Evolutionary conservation across 2,329 filamentous ascomycete genomes (phyloP).

Genomic region (Lasiodiplodia sp.): DNA sequence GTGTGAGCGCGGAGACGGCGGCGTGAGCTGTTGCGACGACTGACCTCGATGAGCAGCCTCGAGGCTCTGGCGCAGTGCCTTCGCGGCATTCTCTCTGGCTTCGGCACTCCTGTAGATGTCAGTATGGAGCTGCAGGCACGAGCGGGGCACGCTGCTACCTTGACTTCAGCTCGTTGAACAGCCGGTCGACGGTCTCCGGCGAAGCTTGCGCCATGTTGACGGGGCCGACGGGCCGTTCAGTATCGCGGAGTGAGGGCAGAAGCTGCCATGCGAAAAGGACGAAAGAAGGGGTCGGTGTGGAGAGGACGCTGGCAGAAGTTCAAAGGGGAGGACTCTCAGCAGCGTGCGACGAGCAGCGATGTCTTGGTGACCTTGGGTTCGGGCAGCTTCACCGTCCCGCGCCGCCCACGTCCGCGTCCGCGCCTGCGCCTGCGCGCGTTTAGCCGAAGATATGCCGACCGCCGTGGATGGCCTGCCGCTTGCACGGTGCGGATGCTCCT

Average conservation of each 20-base stretch:
- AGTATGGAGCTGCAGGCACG: conserved; percentile 33
- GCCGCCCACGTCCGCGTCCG: conserved; percentile 12
- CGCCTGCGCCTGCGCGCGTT: not conserved
- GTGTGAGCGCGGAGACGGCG: conserved; percentile 35
- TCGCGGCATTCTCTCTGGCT: conserved; percentile 52
- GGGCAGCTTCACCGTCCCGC: conserved; percentile 29
- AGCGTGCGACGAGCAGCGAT: conserved; percentile 25
- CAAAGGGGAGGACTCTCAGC: conserved; percentile 9
- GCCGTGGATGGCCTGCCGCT: not conserved
- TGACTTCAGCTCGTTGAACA: conserved; percentile 65
- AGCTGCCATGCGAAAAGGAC: conserved; percentile 26
- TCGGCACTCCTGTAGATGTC: conserved; percentile 51
- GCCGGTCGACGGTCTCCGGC: conserved; percentile 53
- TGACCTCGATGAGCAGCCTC: conserved; percentile 56
- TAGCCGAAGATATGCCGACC: not conserved
- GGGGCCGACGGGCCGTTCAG: conserved; percentile 29
- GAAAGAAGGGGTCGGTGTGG: not conserved
- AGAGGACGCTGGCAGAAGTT: not conserved
- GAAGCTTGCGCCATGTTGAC: conserved; percentile 31
- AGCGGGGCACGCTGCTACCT: conserved; percentile 50
- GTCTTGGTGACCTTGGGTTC: conserved; percentile 18
- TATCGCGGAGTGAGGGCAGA: conserved; percentile 17
- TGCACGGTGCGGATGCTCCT: not conserved
- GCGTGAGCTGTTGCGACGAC: conserved; percentile 31
- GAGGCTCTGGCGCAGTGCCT: conserved; percentile 52